Conservation (phyloP, 108 stramenopile species). For the Stephanodiscus minutulus region DNA sequence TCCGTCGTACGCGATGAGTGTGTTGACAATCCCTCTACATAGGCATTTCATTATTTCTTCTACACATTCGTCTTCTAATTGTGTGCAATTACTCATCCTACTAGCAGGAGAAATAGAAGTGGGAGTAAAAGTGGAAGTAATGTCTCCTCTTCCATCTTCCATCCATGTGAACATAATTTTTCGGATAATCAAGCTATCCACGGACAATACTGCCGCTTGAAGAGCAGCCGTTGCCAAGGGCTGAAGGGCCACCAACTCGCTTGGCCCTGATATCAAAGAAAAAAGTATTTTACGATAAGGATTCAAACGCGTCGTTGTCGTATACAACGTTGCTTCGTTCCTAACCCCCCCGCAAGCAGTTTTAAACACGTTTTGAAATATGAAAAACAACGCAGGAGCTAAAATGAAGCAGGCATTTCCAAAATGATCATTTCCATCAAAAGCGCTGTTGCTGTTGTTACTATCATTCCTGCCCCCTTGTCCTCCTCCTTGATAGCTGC, state of each 20-base stretch:
- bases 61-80: not conserved
- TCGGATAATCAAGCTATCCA: constrained; percentile 16
- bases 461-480: not conserved
- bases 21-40: constrained; percentile 46
- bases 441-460: not conserved
- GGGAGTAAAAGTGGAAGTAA: not conserved
- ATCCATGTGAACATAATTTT: constrained; percentile 24
- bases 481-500: not conserved
- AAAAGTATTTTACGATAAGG: constrained; percentile 47
- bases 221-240: constrained; percentile 36
- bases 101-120: not conserved
- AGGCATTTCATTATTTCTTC: constrained; percentile 31
- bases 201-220: constrained; percentile 41
- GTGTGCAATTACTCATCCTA: not conserved
- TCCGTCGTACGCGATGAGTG: constrained; percentile 37
- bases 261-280: constrained; percentile 31
- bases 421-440: not conserved
- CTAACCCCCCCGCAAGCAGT: not conserved
- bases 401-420: constrained; percentile 63
- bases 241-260: constrained; percentile 48
- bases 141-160: constrained; percentile 3
- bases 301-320: constrained; percentile 23
- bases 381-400: constrained; percentile 70
- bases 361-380: constrained; percentile 50
- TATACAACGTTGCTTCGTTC: not conserved